A percentile compares a stretch with the other conserved stretches of the same genome.
Conservation (phyloP, 1,284 basidiomycete genomes). For the Melampsora abietis-canadensis region DNA sequence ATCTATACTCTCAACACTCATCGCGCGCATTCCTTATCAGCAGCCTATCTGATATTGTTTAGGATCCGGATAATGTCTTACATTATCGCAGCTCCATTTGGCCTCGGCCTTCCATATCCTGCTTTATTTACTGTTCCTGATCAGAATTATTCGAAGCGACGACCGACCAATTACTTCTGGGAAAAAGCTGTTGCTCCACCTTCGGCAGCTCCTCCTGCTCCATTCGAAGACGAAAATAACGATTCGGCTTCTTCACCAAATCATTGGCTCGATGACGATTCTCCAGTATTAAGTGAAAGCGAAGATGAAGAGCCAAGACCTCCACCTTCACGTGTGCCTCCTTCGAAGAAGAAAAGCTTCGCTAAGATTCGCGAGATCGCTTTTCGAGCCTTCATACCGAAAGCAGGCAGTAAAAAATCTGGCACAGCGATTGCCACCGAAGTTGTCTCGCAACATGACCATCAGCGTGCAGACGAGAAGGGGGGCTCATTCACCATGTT, state of each 20-base stretch:
- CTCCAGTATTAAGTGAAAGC: slow-evolving; percentile 31
- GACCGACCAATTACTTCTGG: slow-evolving; percentile 31
- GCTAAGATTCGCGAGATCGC: background rate
- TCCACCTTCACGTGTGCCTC: background rate
- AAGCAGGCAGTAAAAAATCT: slow-evolving; percentile 1
- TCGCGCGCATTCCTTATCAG: too few relatives aligned
- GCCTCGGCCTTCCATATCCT: background rate
- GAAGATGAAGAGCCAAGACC: slow-evolving; percentile 5
- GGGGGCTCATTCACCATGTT: slow-evolving; percentile 1
- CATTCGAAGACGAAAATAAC: background rate
- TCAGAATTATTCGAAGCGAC: background rate
- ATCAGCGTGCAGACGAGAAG: background rate
- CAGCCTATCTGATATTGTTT: background rate
- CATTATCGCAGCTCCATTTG: background rate
- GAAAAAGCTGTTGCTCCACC: slow-evolving; percentile 7
- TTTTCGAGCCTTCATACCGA: slow-evolving; percentile 4
- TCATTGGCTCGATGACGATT: background rate
- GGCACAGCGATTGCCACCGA: background rate
- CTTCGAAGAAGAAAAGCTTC: slow-evolving; percentile 8
- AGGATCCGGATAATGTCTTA: background rate
- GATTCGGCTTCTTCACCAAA: background rate
- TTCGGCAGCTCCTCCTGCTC: background rate
- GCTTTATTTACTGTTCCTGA: slow-evolving; percentile 2
- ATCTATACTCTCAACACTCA: too few relatives aligned
- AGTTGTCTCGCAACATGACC: background rate